Conservation (phyloP, 2,329 filamentous ascomycete species). For the Colletotrichum theobromicola region DNA sequence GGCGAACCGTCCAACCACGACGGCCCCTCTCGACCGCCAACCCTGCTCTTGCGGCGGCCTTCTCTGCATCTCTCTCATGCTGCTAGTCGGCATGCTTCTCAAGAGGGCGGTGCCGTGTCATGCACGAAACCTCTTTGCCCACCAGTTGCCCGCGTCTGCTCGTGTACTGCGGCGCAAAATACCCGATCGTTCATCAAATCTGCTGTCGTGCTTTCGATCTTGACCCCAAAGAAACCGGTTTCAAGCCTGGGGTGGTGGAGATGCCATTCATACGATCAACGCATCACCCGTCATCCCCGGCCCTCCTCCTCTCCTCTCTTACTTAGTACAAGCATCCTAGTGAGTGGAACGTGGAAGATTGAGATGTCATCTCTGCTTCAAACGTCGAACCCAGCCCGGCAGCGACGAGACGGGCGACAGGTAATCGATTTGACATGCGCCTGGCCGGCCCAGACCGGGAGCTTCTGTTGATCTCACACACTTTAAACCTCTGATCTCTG, state of each 20-base stretch:
- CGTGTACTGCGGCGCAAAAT: background rate
- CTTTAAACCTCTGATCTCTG: background rate
- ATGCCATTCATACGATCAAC: background rate
- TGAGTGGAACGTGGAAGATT: background rate
- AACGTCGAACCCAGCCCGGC: background rate
- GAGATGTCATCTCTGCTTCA: background rate
- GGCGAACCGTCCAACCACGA: conserved; percentile 6
- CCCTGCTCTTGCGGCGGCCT: background rate
- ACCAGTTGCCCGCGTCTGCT: background rate
- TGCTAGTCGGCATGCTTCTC: conserved; percentile 10
- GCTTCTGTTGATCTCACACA: background rate
- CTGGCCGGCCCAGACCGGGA: background rate
- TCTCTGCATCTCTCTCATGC: background rate
- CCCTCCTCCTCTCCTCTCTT: background rate
- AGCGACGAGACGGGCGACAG: background rate
- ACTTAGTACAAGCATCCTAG: background rate
- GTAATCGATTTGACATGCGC: background rate
- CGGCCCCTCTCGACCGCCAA: background rate
- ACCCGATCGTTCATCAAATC: conserved; percentile 8
- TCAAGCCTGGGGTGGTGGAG: background rate
- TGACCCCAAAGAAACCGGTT: conserved; percentile 7
- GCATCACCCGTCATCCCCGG: conserved; percentile 1
- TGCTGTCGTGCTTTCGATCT: conserved; percentile 3
- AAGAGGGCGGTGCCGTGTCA: conserved; percentile 6
- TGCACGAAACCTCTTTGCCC: conserved; percentile 19